Evolutionary conservation across 2,329 filamentous ascomycete genomes (phyloP), one percentile per base, ranked within the genome.

Genomic region (Leptographium lundbergii): DNA sequence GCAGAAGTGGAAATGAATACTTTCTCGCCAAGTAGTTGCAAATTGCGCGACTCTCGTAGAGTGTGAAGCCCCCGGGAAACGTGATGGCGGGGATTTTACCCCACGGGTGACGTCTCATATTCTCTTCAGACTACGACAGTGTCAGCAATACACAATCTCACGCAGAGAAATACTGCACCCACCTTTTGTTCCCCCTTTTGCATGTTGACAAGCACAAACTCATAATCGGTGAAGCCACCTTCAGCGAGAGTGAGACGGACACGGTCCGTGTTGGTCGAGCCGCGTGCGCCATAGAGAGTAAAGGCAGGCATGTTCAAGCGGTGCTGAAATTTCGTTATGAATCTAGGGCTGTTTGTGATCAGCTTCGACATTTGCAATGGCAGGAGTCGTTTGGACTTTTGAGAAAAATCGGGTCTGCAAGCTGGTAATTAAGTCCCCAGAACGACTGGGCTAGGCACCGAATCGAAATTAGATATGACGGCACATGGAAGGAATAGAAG

Each of bases 31-130:
- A 71, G 65, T 76, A 75, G 66, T 73, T 73, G 72, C 72, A 75
- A 64, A 78, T 77, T 56, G 72, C 70, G 42, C 74, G 75, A 64
- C 73, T 75, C 65, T 77, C 75, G 63, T 75, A 74, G 58, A 78
- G 70, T 56, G 69, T 74, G 65, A 76, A 75, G 0, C 72, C 72
- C 4, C 71, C 67, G 14, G 72, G 63, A 62, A 71, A 74, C 54
- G 65, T 67, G 51, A 77, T 61, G n/a, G 64, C 67, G 47, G 74
- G 73, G 34, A 75, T 63, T 67, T 74, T 75, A 25, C 72, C 73
- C 69, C 71, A 74, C 2, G 73, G 73, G 63, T 76, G 70, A 60
- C 71, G 73, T 59, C 67, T 64, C 63, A 69, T 61, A 63, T 74
- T 60, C 63, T 72, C 70, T 65, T 63, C 58, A 39, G 71, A 72